Conservation (phyloP, 345 rosid species). For the Citrus medica region DNA sequence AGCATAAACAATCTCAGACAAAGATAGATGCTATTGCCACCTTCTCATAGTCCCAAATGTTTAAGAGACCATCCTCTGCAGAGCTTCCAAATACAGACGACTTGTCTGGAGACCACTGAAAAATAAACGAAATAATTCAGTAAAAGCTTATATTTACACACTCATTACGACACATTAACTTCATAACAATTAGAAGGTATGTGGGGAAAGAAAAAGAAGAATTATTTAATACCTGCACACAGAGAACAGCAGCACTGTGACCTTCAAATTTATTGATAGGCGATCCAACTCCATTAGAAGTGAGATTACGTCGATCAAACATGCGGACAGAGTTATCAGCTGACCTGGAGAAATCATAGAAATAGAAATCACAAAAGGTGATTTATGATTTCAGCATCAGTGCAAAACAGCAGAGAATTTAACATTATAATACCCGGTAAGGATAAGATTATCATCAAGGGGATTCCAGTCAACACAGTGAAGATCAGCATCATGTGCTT, state of each 20-base stretch:
- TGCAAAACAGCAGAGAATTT: background rate
- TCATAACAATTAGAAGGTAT: background rate
- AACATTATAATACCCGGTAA: constrained; percentile 68
- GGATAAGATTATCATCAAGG: constrained; percentile 77
- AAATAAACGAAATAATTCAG: constrained; percentile 11
- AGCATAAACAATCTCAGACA: background rate
- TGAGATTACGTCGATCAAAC: constrained; percentile 88
- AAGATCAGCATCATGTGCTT: constrained; percentile 93
- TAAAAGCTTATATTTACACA: background rate
- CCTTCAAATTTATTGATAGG: constrained; percentile 86
- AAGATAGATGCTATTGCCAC: constrained; percentile 28
- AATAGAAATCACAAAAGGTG: background rate
- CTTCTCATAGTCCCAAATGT: constrained; percentile 93
- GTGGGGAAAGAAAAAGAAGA: background rate
- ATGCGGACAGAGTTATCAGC: constrained; percentile 90
- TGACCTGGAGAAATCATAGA: constrained; percentile 51
- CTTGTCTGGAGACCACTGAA: constrained; percentile 90
- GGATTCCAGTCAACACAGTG: constrained; percentile 99
- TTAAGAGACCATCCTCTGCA: constrained; percentile 92
- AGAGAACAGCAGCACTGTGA: constrained; percentile 86
- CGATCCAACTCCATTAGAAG: constrained; percentile 70
- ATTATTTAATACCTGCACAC: constrained; percentile 66
- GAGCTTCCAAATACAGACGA: constrained; percentile 93
- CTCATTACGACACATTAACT: background rate
- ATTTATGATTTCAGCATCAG: constrained; percentile 8